A percentile compares a stretch with the other conserved stretches of the same genome.
These are phyloP conservation scores for Hypholoma fasciculare DNA, from an alignment of 768 basidiomycete species.

Conservation along the genomic window DNA sequence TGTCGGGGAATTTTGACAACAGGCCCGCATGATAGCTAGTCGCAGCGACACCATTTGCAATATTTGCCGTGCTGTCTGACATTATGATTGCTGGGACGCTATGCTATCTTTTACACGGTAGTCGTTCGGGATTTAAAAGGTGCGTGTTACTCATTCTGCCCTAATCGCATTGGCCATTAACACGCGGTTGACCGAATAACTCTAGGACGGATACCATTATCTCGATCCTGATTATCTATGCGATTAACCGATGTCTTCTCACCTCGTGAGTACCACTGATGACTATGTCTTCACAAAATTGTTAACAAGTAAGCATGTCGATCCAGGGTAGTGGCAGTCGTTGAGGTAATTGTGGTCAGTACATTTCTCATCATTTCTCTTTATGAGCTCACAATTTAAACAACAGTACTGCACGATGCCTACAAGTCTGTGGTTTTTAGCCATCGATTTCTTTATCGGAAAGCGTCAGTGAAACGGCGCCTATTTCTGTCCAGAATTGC, in stretches of 20 bases:
- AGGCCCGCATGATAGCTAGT: constrained; percentile 32
- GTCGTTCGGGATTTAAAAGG: constrained; percentile 29
- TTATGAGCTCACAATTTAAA: background rate
- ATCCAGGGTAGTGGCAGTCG: constrained; percentile 32
- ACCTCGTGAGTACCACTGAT: constrained; percentile 38
- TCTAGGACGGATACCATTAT: constrained; percentile 42
- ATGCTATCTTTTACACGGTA: too few species aligned
- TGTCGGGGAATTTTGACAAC: constrained; percentile 25
- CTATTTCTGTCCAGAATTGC: background rate
- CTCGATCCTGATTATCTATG: constrained; percentile 44
- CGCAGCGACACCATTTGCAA: constrained; percentile 34
- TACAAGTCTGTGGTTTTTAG: constrained; percentile 36
- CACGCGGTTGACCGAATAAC: background rate
- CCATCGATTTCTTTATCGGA: constrained; percentile 46
- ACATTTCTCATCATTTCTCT: background rate
- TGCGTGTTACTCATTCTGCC: constrained; percentile 8
- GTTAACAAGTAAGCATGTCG: background rate
- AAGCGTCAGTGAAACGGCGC: constrained; percentile 31
- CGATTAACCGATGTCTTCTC: constrained; percentile 49
- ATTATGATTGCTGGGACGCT: background rate
- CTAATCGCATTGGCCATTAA: background rate
- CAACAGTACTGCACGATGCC: constrained; percentile 29
- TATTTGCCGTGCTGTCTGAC: background rate
- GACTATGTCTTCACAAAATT: background rate
- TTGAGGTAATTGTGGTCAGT: constrained; percentile 37